Evolutionary conservation across 1,139 yeast species (phyloP).

Genomic region (Saccharomyces hybrid): DNA sequence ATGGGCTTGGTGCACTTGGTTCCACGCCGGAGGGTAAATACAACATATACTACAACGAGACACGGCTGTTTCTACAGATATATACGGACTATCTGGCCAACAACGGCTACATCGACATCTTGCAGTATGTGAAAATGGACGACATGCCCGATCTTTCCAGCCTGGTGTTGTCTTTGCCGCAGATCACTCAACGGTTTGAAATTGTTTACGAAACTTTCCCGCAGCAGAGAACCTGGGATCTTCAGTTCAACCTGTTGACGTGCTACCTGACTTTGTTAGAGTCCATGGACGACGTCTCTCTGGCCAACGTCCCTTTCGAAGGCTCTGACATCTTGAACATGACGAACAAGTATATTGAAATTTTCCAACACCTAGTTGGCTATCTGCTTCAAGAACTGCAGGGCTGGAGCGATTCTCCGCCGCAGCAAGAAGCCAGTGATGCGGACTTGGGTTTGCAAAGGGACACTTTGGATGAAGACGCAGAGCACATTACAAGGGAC

Average conservation of each 20-base stretch:
- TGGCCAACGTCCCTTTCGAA: background rate
- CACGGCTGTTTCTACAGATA: slow-evolving; percentile 25
- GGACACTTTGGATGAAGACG: slow-evolving; percentile 5
- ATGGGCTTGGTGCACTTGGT: slow-evolving; percentile 17
- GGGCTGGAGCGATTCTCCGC: slow-evolving; percentile 2
- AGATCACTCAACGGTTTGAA: slow-evolving; percentile 21
- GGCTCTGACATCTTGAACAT: slow-evolving; percentile 15
- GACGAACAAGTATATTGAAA: slow-evolving; percentile 11
- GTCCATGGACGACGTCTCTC: slow-evolving; percentile 10
- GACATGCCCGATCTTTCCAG: slow-evolving; percentile 15
- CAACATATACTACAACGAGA: slow-evolving; percentile 27
- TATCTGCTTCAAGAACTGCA: slow-evolving; percentile 17
- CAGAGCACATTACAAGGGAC: background rate
- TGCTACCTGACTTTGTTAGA: slow-evolving; percentile 24
- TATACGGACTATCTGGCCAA: slow-evolving; percentile 26
- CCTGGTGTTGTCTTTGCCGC: slow-evolving; percentile 15
- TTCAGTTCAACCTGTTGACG: slow-evolving; percentile 26
- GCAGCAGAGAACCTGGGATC: slow-evolving; percentile 28
- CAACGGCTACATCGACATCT: slow-evolving; percentile 26
- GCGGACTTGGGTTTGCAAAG: background rate
- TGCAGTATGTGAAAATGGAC: slow-evolving; percentile 23
- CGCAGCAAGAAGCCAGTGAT: slow-evolving; percentile 2
- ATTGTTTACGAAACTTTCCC: slow-evolving; percentile 13
- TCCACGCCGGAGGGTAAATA: slow-evolving; percentile 16
- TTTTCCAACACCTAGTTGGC: slow-evolving; percentile 11